Conservation (phyloP, 1,284 basidiomycete genomes). For the Gymnopus androsaceus region DNA sequence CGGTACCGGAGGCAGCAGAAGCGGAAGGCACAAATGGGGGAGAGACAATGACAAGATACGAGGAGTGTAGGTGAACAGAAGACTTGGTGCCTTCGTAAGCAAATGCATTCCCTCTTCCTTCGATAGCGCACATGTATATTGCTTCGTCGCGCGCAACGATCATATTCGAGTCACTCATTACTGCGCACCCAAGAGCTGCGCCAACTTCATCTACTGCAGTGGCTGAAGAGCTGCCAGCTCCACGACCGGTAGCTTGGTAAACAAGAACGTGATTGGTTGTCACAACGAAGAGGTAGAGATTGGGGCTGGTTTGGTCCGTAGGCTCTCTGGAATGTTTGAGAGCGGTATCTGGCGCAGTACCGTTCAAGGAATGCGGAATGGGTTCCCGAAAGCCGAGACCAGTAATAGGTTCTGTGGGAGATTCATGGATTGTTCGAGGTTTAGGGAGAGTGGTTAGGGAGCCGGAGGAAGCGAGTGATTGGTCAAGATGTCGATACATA, state of each 20-base stretch:
- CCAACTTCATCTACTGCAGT: constrained; percentile 85
- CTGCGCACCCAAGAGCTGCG: constrained; percentile 80
- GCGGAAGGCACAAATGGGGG: constrained; percentile 77
- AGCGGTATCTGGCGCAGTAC: background rate
- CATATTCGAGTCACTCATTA: constrained; percentile 73
- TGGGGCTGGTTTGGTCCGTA: constrained; percentile 37
- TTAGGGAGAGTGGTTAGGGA: constrained; percentile 79
- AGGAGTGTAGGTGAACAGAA: constrained; percentile 69
- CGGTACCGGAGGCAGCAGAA: constrained; percentile 69
- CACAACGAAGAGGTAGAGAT: constrained; percentile 79
- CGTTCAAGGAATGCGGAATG: constrained; percentile 15
- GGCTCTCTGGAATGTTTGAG: constrained; percentile 7
- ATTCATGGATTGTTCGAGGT: constrained; percentile 77
- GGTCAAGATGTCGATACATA: constrained; percentile 88
- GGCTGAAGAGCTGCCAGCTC: constrained; percentile 62
- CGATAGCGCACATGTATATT: constrained; percentile 83
- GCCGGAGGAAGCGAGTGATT: constrained; percentile 72
- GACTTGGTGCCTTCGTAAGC: constrained; percentile 90
- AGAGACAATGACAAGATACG: constrained; percentile 88
- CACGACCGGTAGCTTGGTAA: constrained; percentile 78
- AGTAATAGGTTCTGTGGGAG: constrained; percentile 84
- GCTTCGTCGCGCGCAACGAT: constrained; percentile 92
- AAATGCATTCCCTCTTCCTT: constrained; percentile 84
- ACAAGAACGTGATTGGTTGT: constrained; percentile 83
- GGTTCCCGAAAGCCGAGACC: constrained; percentile 87